These are phyloP conservation scores for Apocynum venetum DNA, from an alignment of 257 asterid genomes.

Conservation along the genomic window DNA sequence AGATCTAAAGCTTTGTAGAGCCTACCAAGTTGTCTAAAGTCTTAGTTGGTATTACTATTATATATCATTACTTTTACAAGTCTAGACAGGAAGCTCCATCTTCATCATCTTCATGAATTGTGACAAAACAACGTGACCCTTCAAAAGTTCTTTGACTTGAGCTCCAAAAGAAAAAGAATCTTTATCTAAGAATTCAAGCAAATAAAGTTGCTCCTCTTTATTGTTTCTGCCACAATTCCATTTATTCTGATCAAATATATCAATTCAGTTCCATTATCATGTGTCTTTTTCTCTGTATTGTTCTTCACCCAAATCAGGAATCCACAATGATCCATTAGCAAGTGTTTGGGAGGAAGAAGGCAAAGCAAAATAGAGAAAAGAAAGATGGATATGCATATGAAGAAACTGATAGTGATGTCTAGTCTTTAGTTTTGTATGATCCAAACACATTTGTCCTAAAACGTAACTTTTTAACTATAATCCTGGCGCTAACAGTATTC, in stretches of 20 bases:
- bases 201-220: conserved; percentile 45
- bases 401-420: too few species aligned
- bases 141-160: conserved; percentile 39
- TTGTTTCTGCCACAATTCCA: conserved; percentile 28
- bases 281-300: neutral
- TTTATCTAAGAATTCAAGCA: conserved; percentile 25
- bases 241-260: conserved; percentile 19
- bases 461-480: too few species aligned
- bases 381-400: neutral
- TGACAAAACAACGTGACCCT: conserved; percentile 13
- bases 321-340: neutral
- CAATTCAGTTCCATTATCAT: neutral
- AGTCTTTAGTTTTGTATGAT: too few species aligned
- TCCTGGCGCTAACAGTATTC: too few species aligned
- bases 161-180: conserved; percentile 19
- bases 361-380: neutral
- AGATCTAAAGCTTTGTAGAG: neutral
- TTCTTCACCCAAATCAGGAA: neutral
- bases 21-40: conserved; percentile 20
- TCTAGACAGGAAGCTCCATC: conserved; percentile 2
- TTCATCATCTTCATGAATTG: conserved; percentile 5
- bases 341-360: neutral
- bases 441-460: too few species aligned
- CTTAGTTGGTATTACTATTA: neutral
- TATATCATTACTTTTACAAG: conserved; percentile 2